Evolutionary conservation across 164 flowering plant genomes (phyloP).

Genomic region (Nymphaea thermarum): DNA sequence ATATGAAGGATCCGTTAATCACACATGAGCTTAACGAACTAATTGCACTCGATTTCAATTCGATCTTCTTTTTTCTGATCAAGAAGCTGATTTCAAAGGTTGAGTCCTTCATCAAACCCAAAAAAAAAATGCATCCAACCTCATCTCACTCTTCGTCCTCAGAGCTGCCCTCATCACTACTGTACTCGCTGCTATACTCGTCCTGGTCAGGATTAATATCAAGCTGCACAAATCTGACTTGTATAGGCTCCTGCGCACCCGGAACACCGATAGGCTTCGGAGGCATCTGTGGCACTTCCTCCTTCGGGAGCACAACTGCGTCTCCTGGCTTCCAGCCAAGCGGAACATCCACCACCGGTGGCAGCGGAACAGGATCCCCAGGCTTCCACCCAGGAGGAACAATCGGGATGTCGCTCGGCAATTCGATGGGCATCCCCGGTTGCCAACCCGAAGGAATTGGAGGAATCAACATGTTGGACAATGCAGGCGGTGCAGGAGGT

Average conservation of each 20-base stretch:
- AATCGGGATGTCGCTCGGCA: slow-evolving; percentile 55
- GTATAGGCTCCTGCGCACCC: slow-evolving; percentile 50
- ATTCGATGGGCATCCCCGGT: slow-evolving; percentile 88
- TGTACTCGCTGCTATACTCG: slow-evolving; percentile 77
- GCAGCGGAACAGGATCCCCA: slow-evolving; percentile 72
- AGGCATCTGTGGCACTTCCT: slow-evolving; percentile 28
- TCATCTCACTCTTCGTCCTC: slow-evolving; percentile 57
- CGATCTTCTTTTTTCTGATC: background rate
- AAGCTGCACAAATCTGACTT: slow-evolving; percentile 64
- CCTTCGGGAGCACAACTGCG: slow-evolving; percentile 24
- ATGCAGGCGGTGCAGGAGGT: slow-evolving; percentile 11
- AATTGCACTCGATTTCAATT: too few relatives aligned
- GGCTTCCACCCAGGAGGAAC: slow-evolving; percentile 93
- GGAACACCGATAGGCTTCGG: slow-evolving; percentile 6
- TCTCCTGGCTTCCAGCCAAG: background rate
- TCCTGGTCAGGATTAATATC: slow-evolving; percentile 62
- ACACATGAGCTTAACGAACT: too few relatives aligned
- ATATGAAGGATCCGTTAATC: too few relatives aligned
- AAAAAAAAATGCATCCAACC: background rate
- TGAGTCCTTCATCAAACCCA: too few relatives aligned
- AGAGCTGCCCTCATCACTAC: slow-evolving; percentile 61
- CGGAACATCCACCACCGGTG: slow-evolving; percentile 42
- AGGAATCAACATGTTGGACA: slow-evolving; percentile 43
- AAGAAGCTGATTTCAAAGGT: background rate
- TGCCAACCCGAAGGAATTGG: slow-evolving; percentile 86